A percentile compares a stretch with the other conserved stretches of the same genome.
phyloP scores from a whole-genome alignment of 306 rosid species.

The Acacia confusa region DNA sequence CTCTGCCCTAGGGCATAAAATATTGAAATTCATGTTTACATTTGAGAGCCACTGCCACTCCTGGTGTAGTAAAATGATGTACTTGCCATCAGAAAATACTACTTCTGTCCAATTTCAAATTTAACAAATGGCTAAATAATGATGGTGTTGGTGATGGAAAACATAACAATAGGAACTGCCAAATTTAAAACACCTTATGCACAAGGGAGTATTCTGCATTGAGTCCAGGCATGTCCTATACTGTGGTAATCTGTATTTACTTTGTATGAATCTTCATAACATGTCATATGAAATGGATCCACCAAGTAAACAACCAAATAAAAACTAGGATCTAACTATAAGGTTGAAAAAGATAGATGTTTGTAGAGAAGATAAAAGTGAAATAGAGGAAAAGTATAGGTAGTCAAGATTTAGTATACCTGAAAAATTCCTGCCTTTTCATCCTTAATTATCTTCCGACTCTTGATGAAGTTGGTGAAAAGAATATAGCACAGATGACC shows the following conservation, averaged over 20 bases:
- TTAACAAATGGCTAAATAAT: neutral
- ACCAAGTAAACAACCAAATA: constrained; percentile 3
- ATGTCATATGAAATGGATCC: constrained; percentile 1
- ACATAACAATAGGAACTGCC: neutral
- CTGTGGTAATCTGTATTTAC: neutral
- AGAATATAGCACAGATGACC: constrained; percentile 50
- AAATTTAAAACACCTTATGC: constrained; percentile 3
- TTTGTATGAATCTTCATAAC: constrained; percentile 8
- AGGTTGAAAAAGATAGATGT: neutral
- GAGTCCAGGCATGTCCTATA: neutral
- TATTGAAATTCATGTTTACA: neutral
- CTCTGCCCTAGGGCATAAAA: neutral
- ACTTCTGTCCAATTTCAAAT: neutral
- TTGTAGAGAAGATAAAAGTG: neutral
- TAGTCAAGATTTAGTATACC: constrained; percentile 27
- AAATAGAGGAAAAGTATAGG: neutral
- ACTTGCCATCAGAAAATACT: neutral
- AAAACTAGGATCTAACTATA: neutral
- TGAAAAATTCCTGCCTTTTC: constrained; percentile 28
- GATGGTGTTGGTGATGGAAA: neutral
- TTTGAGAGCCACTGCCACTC: neutral
- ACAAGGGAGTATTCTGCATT: neutral
- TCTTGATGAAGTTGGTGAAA: constrained; percentile 55
- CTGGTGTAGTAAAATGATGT: neutral
- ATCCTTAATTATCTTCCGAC: constrained; percentile 47